Conservation (phyloP, 805 yeast genomes). For the Yamadazyma laniorum region DNA sequence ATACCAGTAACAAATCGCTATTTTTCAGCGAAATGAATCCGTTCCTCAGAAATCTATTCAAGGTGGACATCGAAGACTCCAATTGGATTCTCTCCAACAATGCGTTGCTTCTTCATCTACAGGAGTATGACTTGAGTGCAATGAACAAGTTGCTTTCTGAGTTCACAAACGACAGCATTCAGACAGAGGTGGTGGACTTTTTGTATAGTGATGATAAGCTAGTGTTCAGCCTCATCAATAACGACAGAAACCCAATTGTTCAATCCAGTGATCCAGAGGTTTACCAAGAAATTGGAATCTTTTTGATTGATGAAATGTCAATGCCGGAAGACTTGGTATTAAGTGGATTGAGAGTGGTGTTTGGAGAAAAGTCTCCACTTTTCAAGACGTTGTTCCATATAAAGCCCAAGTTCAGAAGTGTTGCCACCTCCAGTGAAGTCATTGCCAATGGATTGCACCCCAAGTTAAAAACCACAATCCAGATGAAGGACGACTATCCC, state of each 20-base stretch:
- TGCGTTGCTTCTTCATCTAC: slow-evolving; percentile 26
- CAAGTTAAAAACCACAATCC: slow-evolving; percentile 18
- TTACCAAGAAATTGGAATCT: slow-evolving; percentile 39
- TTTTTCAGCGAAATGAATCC: slow-evolving; percentile 24
- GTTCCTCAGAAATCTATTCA: slow-evolving; percentile 18
- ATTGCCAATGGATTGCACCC: slow-evolving; percentile 38
- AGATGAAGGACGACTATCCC: slow-evolving; percentile 9
- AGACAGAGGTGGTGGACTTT: slow-evolving; percentile 13
- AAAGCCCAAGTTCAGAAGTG: slow-evolving; percentile 26
- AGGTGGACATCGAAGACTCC: slow-evolving; percentile 15
- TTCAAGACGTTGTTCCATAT: slow-evolving; percentile 41
- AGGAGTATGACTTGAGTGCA: slow-evolving; percentile 3
- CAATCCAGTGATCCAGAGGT: slow-evolving; percentile 1
- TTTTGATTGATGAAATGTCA: slow-evolving; percentile 27
- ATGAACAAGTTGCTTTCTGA: slow-evolving; percentile 4
- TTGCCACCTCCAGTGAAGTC: slow-evolving; percentile 1
- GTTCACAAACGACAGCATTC: neutral
- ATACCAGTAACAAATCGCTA: slow-evolving; percentile 12
- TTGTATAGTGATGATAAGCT: slow-evolving; percentile 11
- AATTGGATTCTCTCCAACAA: slow-evolving; percentile 29
- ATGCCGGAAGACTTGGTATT: slow-evolving; percentile 34
- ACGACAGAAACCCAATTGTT: neutral
- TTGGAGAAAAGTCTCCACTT: slow-evolving; percentile 18
- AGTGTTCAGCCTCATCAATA: slow-evolving; percentile 13
- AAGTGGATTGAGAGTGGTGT: slow-evolving; percentile 33